Conservation (phyloP, 169 alveolate genomes). For the Plasmodium adleri region DNA sequence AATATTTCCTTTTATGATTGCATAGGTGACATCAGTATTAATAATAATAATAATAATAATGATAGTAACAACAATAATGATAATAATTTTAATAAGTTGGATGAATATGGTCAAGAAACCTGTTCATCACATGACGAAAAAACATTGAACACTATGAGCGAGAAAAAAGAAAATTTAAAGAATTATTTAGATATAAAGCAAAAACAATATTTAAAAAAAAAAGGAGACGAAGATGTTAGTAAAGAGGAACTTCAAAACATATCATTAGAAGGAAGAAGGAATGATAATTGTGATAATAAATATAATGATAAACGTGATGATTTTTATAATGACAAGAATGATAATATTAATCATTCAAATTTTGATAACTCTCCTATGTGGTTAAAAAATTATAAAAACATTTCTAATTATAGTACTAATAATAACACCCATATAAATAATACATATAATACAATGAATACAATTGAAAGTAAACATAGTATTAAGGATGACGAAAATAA, state of each 20-base stretch:
- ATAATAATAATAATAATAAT: neutral
- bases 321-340: no score
- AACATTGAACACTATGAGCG: neutral
- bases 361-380: no score
- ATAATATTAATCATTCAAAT: no score
- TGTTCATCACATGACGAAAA: conserved; percentile 1
- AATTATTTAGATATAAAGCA: neutral
- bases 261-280: no score
- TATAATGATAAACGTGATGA: no score
- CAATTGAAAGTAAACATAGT: neutral
- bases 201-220: neutral
- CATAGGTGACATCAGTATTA: conserved; percentile 11
- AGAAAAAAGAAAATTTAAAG: conserved; percentile 7
- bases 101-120: no score
- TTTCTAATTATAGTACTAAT: no score
- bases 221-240: neutral
- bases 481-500: neutral
- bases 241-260: no score
- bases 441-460: neutral
- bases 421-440: no score
- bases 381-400: no score
- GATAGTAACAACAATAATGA: neutral
- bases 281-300: no score
- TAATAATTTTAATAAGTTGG: neutral
- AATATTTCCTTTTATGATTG: conserved; percentile 36